Evolutionary conservation across 2,329 filamentous ascomycete genomes (phyloP), one percentile per base, ranked within the genome.

Genomic region (Dactylella cylindrospora): DNA sequence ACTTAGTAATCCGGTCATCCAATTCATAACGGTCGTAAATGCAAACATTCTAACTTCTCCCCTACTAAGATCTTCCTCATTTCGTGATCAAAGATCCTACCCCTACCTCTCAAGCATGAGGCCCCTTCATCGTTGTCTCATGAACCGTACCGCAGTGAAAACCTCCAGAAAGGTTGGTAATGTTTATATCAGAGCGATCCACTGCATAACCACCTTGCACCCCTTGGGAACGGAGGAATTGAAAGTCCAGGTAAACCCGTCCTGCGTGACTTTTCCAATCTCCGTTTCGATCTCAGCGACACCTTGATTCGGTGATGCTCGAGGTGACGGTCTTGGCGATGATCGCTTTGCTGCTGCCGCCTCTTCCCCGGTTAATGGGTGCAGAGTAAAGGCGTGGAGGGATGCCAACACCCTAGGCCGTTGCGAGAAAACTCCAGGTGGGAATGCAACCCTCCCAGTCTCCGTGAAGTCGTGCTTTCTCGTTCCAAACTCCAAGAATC

Each of bases 131-230:
- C n/a, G n/a, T n/a, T 45, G 13, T 36, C 28, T 9, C 44, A 19
- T 23, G 33, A 46, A 33, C 5, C 5, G 23, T 19, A n/a, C 8
- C 26, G 7, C 22, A 17, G 13, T 19, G 10, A 17, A 45, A 20
- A 31, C 12, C 26, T 31, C 22, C 5, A n/a, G 15, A 36, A 36
- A 19, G 17, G 15, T 28, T 10, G 4, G 5, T 29, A 39, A 6
- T 5, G 3, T 4, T 59, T 31, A 61, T 19, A 43, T 49, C 20
- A 61, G 22, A 22, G 55, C 55, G 10, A 61, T 49, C 55, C 55
- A 61, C 23, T 61, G 55, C 55, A 61, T 61, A 7, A 61, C 43
- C 22, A 61, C 35, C 31, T 53, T 61, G 23, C 55, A 61, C 41
- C 47, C 55, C 35, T 52, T 61, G 17, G 47, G 47, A 23, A 61